Conservation (phyloP, 108 stramenopile species). For the Phaeodactylum tricornutum region DNA sequence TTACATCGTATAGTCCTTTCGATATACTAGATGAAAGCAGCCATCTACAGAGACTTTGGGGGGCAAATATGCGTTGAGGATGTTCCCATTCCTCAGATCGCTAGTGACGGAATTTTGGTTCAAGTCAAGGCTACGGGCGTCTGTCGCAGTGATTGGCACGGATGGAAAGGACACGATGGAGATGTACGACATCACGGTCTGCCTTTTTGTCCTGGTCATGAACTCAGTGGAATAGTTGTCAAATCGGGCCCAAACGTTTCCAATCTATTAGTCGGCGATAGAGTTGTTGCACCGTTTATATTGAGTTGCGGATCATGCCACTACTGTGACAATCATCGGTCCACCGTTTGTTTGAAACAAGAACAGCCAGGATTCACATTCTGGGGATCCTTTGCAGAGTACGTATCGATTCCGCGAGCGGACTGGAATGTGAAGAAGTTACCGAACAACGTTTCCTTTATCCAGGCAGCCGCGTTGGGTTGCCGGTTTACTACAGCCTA, state of each 20-base stretch:
- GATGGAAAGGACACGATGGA: slow-evolving; percentile 73
- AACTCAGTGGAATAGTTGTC: slow-evolving; percentile 60
- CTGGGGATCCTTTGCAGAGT: slow-evolving; percentile 65
- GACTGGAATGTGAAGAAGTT: slow-evolving; percentile 44
- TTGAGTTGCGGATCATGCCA: slow-evolving; percentile 53
- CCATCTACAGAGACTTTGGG: slow-evolving; percentile 45
- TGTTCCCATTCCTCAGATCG: slow-evolving; percentile 30
- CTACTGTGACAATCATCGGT: slow-evolving; percentile 28
- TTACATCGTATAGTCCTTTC: too few species aligned
- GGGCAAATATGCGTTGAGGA: slow-evolving; percentile 39
- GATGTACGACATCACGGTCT: slow-evolving; percentile 47
- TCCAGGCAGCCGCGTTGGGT: slow-evolving; percentile 72
- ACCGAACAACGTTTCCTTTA: slow-evolving; percentile 46
- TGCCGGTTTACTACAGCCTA: slow-evolving; percentile 78
- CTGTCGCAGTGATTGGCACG: slow-evolving; percentile 74
- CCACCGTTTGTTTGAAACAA: slow-evolving; percentile 60
- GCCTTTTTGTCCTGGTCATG: slow-evolving; percentile 73
- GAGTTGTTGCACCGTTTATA: slow-evolving; percentile 70
- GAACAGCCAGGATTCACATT: slow-evolving; percentile 69
- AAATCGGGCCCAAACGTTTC: slow-evolving; percentile 22
- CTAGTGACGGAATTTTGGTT: slow-evolving; percentile 41
- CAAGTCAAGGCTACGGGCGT: slow-evolving; percentile 72
- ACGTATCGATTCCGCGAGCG: slow-evolving; percentile 46
- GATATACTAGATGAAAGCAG: slow-evolving; percentile 74
- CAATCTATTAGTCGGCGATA: slow-evolving; percentile 37